These are phyloP conservation scores for Penicillium flavigenum DNA, from an alignment of 495 filamentous ascomycete genomes.

Conservation along the genomic window DNA sequence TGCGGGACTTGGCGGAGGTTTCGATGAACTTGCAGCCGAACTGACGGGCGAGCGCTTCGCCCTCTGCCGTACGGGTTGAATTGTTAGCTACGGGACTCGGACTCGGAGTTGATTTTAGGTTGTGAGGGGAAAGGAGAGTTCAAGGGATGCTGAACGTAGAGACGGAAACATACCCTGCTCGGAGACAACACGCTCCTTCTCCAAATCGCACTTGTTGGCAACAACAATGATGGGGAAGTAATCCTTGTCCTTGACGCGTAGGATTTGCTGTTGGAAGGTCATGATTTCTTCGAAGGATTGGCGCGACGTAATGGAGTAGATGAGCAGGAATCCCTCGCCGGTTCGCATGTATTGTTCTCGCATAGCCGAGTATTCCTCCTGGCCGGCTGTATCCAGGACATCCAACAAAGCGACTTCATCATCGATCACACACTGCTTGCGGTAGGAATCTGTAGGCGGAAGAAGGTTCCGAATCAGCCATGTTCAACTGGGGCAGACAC, in stretches of 20 bases:
- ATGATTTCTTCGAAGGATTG: slow-evolving; percentile 98
- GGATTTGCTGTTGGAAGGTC: slow-evolving; percentile 97
- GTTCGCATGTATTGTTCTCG: slow-evolving; percentile 99
- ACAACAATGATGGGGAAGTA: slow-evolving; percentile 99
- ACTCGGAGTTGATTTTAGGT: not conserved
- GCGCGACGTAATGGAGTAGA: slow-evolving; percentile 96
- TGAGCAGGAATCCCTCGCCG: slow-evolving; percentile 94
- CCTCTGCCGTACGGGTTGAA: slow-evolving; percentile 60
- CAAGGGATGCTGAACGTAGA: not conserved
- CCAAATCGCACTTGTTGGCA: slow-evolving; percentile 99
- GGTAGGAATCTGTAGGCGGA: slow-evolving; percentile 79
- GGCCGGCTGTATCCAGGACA: slow-evolving; percentile 95
- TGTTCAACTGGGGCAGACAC: not conserved
- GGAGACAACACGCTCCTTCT: slow-evolving; percentile 83
- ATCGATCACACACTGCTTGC: slow-evolving; percentile 98
- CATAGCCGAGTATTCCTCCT: slow-evolving; percentile 99
- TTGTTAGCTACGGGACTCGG: slow-evolving; percentile 3
- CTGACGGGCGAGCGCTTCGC: slow-evolving; percentile 75
- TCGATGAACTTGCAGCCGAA: slow-evolving; percentile 98
- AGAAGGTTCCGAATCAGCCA: slow-evolving; percentile 21
- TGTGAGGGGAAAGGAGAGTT: not conserved
- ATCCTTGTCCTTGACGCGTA: slow-evolving; percentile 98
- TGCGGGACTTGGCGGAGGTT: slow-evolving; percentile 95
- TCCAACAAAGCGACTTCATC: slow-evolving; percentile 96
- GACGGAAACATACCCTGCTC: slow-evolving; percentile 69